Base-by-base conservation (phyloP, 2,329 filamentous ascomycete species). In the Arachnopeziza araneosa region DNA sequence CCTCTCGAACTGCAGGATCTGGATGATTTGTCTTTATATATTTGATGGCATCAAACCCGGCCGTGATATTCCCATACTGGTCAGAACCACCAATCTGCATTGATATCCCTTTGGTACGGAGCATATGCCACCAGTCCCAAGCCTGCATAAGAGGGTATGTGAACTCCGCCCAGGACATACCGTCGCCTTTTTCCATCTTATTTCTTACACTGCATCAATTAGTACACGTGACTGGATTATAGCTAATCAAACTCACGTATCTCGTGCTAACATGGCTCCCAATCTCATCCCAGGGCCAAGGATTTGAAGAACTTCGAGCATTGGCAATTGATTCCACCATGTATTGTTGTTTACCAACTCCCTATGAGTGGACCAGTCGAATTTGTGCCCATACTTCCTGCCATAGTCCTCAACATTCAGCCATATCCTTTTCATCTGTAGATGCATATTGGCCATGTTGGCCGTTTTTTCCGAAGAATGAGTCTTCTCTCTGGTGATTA, bases 71-170 rank as follows among this genome's bases (percentile, higher is more conserved):
- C 64, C 95, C 95, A 72, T 88, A 98, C 76, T 99, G 95, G 72
- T 99, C 95, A 7, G 92, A 92, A 49, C 95, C 95, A 60, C 95
- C 95, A 56, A 99, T 90, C 75, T 99, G 92, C 72, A 98, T 83
- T 71, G 93, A 88, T 10, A 92, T 80, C 54, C 82, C 80, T 56
- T 80, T 82, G 24, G 81, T 79, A 53, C 83, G 81, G 63, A 90
- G 96, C 77, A 98, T 82, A 67, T 90, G 82, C 90, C 91, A 98
- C 84, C 93, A 99, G 73, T 99, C 95, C 89, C 93, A 98, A 23
- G 89, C 92, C 73, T 99, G 95, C 69, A 98, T 84, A 19, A 99
- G 77, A 1, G 96, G 95, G 71, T 99, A 99, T 50, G 86, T 83
- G 74, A 99, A 96, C 72, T 99, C 95, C 44, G 91, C 88, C 69